These are phyloP conservation scores for Spongospora subterranea DNA, from an alignment of 208 protist species.

Conservation along the genomic window DNA sequence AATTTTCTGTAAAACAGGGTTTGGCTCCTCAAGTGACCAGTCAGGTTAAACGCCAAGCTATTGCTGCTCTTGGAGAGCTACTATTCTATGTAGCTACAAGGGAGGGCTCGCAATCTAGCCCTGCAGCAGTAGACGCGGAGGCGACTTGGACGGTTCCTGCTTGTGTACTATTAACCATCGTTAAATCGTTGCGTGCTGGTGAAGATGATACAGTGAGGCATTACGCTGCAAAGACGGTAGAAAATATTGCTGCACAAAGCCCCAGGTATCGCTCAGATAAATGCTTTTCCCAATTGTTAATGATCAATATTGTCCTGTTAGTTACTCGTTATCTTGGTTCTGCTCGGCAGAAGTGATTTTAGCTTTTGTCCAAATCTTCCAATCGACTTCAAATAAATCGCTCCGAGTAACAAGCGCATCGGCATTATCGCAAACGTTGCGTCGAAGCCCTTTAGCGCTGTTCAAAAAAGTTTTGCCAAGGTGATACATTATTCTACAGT, in stretches of 20 bases:
- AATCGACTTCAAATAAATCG: not conserved
- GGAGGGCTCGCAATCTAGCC: not conserved
- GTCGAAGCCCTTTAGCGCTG: not conserved
- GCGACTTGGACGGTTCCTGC: not conserved
- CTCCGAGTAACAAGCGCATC: conserved; percentile 29
- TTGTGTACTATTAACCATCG: not conserved
- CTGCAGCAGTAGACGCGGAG: not conserved
- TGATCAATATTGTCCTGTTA: not conserved
- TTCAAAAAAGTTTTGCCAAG: conserved; percentile 52
- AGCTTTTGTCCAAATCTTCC: conserved; percentile 36
- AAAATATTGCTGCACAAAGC: conserved; percentile 52
- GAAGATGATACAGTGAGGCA: conserved; percentile 6
- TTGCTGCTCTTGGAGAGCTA: not conserved
- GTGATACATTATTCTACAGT: not conserved
- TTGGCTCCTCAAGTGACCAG: not conserved
- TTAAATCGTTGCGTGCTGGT: not conserved
- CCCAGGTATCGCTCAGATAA: not conserved
- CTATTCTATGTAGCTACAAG: conserved; percentile 30
- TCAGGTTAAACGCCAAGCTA: not conserved
- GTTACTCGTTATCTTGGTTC: not conserved
- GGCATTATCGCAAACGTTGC: conserved; percentile 20
- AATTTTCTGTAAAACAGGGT: not conserved
- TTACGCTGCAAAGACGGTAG: conserved; percentile 46
- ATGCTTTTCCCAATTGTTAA: not conserved
- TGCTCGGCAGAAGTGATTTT: not conserved